phyloP scores from a whole-genome alignment of 257 asterid genomes.

The Solanum paucissectum region DNA sequence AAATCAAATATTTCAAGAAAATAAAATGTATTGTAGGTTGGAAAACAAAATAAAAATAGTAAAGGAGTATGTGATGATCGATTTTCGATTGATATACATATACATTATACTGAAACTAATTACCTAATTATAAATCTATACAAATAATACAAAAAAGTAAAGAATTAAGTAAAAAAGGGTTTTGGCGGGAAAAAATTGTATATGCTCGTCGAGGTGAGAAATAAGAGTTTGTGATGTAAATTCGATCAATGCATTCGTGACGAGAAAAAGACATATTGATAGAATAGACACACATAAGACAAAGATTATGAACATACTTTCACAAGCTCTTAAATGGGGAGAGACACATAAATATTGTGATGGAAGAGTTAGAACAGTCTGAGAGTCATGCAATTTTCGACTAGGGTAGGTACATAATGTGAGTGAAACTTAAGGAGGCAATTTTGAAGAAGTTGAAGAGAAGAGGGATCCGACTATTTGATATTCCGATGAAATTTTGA shows the following conservation, averaged over 20 bases:
- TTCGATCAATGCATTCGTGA: background rate
- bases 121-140: background rate
- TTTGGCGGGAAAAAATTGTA: background rate
- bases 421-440: background rate
- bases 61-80: background rate
- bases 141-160: no score
- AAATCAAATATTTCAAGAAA: background rate
- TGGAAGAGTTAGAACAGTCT: no score
- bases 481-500: no score
- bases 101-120: background rate
- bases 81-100: background rate
- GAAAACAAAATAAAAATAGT: background rate
- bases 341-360: no score
- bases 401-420: no score
- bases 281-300: no score
- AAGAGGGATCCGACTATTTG: no score
- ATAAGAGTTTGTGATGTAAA: background rate
- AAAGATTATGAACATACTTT: background rate
- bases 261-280: no score
- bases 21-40: background rate
- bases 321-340: no score
- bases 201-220: background rate
- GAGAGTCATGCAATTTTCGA: no score
- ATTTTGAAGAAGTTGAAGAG: no score
- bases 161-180: no score